Percentiles rank a stretch among this genome's conserved stretches.
Conservation (phyloP, 495 filamentous ascomycete species). For the Neurospora sp. region DNA sequence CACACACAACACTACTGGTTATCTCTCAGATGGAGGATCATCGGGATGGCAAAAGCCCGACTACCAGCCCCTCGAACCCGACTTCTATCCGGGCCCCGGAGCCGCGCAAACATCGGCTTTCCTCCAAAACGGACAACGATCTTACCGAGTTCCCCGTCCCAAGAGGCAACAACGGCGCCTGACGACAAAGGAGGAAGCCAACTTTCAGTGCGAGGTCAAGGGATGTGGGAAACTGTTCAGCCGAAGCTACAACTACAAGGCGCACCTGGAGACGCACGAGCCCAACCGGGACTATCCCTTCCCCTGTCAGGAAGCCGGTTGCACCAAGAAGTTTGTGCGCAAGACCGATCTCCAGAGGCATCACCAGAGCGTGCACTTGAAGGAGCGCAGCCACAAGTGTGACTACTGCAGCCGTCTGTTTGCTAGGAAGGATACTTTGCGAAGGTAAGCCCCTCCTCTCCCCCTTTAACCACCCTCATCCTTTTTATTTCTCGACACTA, state of each 20-base stretch:
- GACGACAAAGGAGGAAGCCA: constrained; percentile 66
- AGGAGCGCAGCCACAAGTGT: constrained; percentile 61
- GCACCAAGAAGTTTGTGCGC: constrained; percentile 66
- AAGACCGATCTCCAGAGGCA: constrained; percentile 82
- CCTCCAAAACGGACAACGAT: constrained; percentile 25
- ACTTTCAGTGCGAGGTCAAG: constrained; percentile 58
- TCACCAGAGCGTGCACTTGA: constrained; percentile 72
- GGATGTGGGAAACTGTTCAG: constrained; percentile 75
- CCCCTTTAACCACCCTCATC: background rate
- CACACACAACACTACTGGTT: constrained; percentile 30
- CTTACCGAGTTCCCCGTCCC: constrained; percentile 30
- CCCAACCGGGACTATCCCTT: constrained; percentile 61
- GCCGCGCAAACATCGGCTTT: constrained; percentile 14
- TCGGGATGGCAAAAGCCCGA: constrained; percentile 41
- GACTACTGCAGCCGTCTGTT: constrained; percentile 63
- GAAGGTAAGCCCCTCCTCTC: constrained; percentile 45
- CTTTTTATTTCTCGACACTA: constrained; percentile 4
- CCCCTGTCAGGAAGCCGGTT: constrained; percentile 52
- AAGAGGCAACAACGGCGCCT: constrained; percentile 42
- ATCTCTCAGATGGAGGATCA: constrained; percentile 38
- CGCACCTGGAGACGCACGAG: constrained; percentile 86
- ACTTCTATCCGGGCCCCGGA: constrained; percentile 29
- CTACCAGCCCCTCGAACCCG: constrained; percentile 30
- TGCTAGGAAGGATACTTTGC: constrained; percentile 73
- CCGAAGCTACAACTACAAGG: constrained; percentile 80